These are phyloP conservation scores for Tricholoma matsutake DNA, from an alignment of 768 basidiomycete species.

Conservation along the genomic window DNA sequence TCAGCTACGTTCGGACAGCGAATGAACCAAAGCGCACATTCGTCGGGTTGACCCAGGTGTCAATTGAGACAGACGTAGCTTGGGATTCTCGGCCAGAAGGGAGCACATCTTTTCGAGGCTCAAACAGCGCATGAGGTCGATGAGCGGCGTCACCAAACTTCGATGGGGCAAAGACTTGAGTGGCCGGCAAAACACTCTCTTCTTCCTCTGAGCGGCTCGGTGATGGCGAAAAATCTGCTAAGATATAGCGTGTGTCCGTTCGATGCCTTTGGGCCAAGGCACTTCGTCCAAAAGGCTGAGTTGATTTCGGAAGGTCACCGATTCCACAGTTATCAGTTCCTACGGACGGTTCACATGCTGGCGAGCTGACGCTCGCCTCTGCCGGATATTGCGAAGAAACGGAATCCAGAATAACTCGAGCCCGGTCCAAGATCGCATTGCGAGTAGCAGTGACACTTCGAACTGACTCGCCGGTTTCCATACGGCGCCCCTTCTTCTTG, in stretches of 20 bases:
- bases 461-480: conserved; percentile 39
- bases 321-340: not conserved
- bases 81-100: not conserved
- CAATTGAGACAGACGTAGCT: not conserved
- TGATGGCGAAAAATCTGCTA: not conserved
- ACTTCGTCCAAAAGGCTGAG: conserved; percentile 41
- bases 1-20: conserved; percentile 22
- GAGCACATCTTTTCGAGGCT: not conserved
- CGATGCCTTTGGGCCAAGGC: conserved; percentile 25
- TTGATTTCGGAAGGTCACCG: conserved; percentile 20
- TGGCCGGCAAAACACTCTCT: conserved; percentile 17
- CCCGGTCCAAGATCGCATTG: conserved; percentile 36
- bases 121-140: not conserved
- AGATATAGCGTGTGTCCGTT: conserved; percentile 13
- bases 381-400: conserved; percentile 10
- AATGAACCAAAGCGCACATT: not conserved
- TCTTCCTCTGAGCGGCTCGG: conserved; percentile 10
- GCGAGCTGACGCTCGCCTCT: conserved; percentile 5
- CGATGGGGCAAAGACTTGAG: conserved; percentile 31
- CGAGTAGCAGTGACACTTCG: conserved; percentile 47
- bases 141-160: conserved; percentile 19
- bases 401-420: conserved; percentile 29
- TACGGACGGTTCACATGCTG: conserved; percentile 15
- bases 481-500: conserved; percentile 42
- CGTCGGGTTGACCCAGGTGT: not conserved